Conservation (phyloP, 306 rosid species). For the apple (Malus domestica) region DNA sequence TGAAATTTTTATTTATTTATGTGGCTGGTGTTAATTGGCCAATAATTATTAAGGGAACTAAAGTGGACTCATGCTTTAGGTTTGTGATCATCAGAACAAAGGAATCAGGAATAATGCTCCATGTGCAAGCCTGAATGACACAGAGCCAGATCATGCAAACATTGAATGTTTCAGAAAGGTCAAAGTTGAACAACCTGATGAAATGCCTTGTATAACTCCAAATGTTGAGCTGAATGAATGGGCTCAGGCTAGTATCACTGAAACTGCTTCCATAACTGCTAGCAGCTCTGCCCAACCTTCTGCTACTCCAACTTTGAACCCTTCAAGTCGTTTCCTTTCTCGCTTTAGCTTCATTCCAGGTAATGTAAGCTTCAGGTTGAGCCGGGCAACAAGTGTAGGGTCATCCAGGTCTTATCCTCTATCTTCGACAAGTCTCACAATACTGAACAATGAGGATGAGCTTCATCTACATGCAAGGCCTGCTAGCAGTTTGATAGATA, state of each 20-base stretch:
- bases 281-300: constrained; percentile 47
- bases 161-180: constrained; percentile 46
- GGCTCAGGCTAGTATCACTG: constrained; percentile 32
- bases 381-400: constrained; percentile 84
- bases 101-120: constrained; percentile 37
- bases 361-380: constrained; percentile 74
- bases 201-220: constrained; percentile 44
- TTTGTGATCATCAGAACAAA: constrained; percentile 51
- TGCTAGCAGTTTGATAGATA: constrained; percentile 25
- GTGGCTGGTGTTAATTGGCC: constrained; percentile 4
- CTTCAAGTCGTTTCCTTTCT: constrained; percentile 71
- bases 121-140: constrained; percentile 32
- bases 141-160: constrained; percentile 38
- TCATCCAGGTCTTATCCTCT: constrained; percentile 68
- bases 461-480: constrained; percentile 34
- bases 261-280: constrained; percentile 41
- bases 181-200: constrained; percentile 41
- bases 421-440: constrained; percentile 48
- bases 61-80: constrained; percentile 43
- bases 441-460: constrained; percentile 57
- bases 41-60: constrained; percentile 17
- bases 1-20: background rate
- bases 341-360: constrained; percentile 82
- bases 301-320: constrained; percentile 52
- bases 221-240: constrained; percentile 49